phyloP scores from a whole-genome alignment of 768 basidiomycete genomes.

The Pholiota microspora region DNA sequence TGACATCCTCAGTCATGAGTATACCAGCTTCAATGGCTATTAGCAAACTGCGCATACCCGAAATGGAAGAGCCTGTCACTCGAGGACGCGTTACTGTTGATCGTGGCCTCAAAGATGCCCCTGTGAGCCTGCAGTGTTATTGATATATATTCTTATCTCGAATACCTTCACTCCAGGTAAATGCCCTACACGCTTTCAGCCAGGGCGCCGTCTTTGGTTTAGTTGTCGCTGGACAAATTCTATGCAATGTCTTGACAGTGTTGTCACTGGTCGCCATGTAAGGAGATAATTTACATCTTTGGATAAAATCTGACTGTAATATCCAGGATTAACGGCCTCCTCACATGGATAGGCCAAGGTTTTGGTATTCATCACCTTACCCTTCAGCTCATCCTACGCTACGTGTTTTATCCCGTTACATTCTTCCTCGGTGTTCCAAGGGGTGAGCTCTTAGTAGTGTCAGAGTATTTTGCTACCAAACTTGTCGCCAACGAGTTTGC shows the following conservation, averaged over 20 bases:
- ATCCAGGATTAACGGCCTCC: constrained; percentile 69
- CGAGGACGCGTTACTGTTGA: constrained; percentile 79
- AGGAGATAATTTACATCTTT: constrained; percentile 10
- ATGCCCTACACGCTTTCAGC: constrained; percentile 87
- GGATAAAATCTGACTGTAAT: not conserved
- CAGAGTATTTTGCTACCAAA: constrained; percentile 82
- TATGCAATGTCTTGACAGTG: constrained; percentile 85
- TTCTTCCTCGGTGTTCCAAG: constrained; percentile 83
- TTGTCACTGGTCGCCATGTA: constrained; percentile 72
- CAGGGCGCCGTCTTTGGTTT: constrained; percentile 84
- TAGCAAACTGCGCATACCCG: constrained; percentile 83
- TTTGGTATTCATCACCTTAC: constrained; percentile 83
- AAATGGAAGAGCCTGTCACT: constrained; percentile 83
- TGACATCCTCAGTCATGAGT: constrained; percentile 92
- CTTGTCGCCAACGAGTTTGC: constrained; percentile 87
- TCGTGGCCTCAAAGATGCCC: constrained; percentile 56
- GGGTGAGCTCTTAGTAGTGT: constrained; percentile 76
- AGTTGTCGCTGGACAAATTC: constrained; percentile 82
- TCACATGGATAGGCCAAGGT: constrained; percentile 87
- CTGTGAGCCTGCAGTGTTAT: constrained; percentile 35
- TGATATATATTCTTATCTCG: constrained; percentile 1
- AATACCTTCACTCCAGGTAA: constrained; percentile 48
- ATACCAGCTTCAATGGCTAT: constrained; percentile 94
- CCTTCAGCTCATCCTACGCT: constrained; percentile 80
- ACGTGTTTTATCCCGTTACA: constrained; percentile 85